Conservation (phyloP, 352 stramenopile genomes). For the Phytopythium vexans region DNA sequence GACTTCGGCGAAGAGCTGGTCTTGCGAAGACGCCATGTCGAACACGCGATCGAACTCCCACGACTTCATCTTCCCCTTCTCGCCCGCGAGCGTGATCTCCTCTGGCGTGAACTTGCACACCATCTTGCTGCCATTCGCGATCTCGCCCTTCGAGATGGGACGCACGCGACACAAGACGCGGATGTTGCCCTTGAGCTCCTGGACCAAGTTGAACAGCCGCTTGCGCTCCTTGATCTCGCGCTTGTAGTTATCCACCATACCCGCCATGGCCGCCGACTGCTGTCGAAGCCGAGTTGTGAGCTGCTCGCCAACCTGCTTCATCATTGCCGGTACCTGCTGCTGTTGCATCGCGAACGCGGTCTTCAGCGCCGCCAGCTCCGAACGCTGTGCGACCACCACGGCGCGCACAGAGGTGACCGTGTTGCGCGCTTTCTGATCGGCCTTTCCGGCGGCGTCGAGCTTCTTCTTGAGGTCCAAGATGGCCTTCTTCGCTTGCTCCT, state of each 20-base stretch:
- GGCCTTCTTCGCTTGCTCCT: constrained; percentile 86
- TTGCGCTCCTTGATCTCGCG: constrained; percentile 87
- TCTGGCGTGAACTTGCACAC: constrained; percentile 82
- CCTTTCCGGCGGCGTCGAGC: constrained; percentile 57
- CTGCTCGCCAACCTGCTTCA: constrained; percentile 73
- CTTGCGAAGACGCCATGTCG: constrained; percentile 68
- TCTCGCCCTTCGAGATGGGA: constrained; percentile 83
- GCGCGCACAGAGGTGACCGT: constrained; percentile 32
- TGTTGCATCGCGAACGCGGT: constrained; percentile 38
- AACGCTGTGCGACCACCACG: constrained; percentile 57
- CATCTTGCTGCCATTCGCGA: constrained; percentile 69
- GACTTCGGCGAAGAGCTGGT: constrained; percentile 77
- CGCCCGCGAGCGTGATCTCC: constrained; percentile 72
- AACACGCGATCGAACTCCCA: constrained; percentile 88
- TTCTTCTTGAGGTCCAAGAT: constrained; percentile 83
- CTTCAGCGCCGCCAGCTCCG: constrained; percentile 46
- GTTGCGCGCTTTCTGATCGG: constrained; percentile 51
- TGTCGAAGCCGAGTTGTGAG: constrained; percentile 67
- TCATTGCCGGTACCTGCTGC: constrained; percentile 51
- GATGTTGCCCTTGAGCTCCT: constrained; percentile 97
- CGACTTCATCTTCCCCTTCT: constrained; percentile 85
- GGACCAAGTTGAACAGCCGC: constrained; percentile 94
- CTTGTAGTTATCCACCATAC: constrained; percentile 88
- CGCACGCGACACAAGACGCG: constrained; percentile 96
- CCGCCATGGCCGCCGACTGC: constrained; percentile 76